These are phyloP conservation scores for Ceratobasidium sp. DNA, from an alignment of 1,284 basidiomycete genomes.

Conservation along the genomic window DNA sequence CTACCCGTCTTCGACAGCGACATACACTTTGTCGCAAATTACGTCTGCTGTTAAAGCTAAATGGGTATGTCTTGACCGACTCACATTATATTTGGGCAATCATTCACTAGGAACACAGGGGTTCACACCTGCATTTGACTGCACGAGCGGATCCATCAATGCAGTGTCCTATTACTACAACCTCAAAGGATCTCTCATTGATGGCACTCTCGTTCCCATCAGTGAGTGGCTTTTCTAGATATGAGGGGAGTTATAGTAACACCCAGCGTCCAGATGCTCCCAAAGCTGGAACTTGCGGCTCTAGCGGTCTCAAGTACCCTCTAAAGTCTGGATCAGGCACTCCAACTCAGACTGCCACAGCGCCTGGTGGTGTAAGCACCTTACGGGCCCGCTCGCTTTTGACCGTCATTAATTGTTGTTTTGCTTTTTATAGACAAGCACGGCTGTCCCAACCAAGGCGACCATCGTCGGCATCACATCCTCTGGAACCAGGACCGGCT, in stretches of 20 bases:
- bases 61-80: conserved; percentile 59
- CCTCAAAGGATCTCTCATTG: conserved; percentile 71
- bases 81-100: conserved; percentile 31
- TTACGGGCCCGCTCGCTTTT: neutral
- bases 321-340: conserved; percentile 63
- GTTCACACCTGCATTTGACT: conserved; percentile 71
- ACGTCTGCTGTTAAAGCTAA: conserved; percentile 69
- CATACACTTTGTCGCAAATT: conserved; percentile 68
- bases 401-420: neutral
- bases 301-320: conserved; percentile 73
- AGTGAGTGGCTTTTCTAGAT: conserved; percentile 58
- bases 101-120: conserved; percentile 54
- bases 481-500: conserved; percentile 48
- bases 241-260: neutral
- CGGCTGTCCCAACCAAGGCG: conserved; percentile 27
- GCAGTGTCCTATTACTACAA: conserved; percentile 77
- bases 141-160: conserved; percentile 64
- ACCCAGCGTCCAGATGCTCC: conserved; percentile 64
- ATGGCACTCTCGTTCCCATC: conserved; percentile 73
- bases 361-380: conserved; percentile 10
- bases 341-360: conserved; percentile 34
- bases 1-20: conserved; percentile 69
- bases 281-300: conserved; percentile 65
- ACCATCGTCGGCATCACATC: conserved; percentile 38
- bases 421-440: conserved; percentile 32